Evolutionary conservation across 805 yeast species (phyloP).

Genomic region (Saccharomycodes ludwigii): DNA sequence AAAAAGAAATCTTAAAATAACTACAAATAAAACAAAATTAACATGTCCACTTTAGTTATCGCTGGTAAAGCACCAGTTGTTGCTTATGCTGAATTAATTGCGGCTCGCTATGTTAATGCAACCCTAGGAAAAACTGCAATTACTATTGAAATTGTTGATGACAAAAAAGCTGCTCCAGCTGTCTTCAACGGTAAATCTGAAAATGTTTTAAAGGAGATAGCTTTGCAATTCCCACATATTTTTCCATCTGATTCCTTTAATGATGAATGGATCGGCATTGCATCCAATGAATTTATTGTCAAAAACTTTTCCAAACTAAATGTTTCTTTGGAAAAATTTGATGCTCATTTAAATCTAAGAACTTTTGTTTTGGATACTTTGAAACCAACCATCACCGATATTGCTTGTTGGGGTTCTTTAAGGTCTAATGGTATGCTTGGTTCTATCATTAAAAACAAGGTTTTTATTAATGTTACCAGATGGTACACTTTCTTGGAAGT

Average conservation of each 20-base stretch:
- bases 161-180: slow-evolving; percentile 46
- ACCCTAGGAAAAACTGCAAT: slow-evolving; percentile 34
- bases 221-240: slow-evolving; percentile 39
- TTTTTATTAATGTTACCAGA: slow-evolving; percentile 77
- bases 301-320: slow-evolving; percentile 85
- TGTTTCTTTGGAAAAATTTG: slow-evolving; percentile 65
- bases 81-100: slow-evolving; percentile 68
- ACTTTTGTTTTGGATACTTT: slow-evolving; percentile 59
- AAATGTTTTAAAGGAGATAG: slow-evolving; percentile 36
- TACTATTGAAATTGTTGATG: slow-evolving; percentile 58
- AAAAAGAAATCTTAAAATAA: slow-evolving; percentile 26
- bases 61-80: slow-evolving; percentile 82
- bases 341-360: slow-evolving; percentile 73
- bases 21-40: slow-evolving; percentile 8
- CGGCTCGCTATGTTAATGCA: slow-evolving; percentile 61
- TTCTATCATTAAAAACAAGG: slow-evolving; percentile 74
- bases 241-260: slow-evolving; percentile 14
- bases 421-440: slow-evolving; percentile 92
- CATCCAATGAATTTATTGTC: slow-evolving; percentile 54
- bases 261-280: slow-evolving; percentile 32
- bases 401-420: slow-evolving; percentile 86
- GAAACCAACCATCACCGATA: slow-evolving; percentile 62
- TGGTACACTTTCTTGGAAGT: slow-evolving; percentile 78
- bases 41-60: slow-evolving; percentile 34
- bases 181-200: slow-evolving; percentile 34